phyloP scores from a whole-genome alignment of 257 asterid species.

The Haberlea rhodopensis region DNA sequence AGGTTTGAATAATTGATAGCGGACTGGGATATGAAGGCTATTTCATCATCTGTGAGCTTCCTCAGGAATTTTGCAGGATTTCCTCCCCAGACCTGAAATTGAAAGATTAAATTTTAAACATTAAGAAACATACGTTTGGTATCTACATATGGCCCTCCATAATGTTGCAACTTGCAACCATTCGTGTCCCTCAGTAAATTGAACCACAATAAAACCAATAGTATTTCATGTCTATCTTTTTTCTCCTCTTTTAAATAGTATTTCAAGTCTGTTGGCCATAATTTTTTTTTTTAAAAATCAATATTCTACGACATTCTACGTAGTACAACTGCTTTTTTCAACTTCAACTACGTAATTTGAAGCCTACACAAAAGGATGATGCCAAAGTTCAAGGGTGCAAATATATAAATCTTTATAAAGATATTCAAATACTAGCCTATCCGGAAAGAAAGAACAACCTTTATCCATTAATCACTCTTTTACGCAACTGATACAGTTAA shows the following conservation, averaged over 20 bases:
- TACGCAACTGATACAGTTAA: not conserved
- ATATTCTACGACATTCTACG: not conserved
- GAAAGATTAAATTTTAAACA: slow-evolving; percentile 10
- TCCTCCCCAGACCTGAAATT: slow-evolving; percentile 90
- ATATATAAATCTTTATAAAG: not conserved
- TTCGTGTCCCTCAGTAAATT: not conserved
- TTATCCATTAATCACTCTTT: slow-evolving; percentile 3
- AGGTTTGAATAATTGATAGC: slow-evolving; percentile 72
- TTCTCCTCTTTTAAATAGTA: not conserved
- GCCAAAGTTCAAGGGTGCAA: not conserved
- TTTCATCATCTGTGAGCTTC: no score
- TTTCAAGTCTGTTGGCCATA: slow-evolving; percentile 12
- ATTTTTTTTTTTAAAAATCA: slow-evolving; percentile 5
- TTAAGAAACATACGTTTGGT: slow-evolving; percentile 7
- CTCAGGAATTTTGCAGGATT: slow-evolving; percentile 94
- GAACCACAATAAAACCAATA: not conserved
- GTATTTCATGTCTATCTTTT: not conserved
- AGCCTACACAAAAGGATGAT: slow-evolving; percentile 4
- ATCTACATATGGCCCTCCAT: slow-evolving; percentile 17
- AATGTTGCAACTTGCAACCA: slow-evolving; percentile 1
- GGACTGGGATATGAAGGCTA: slow-evolving; percentile 76
- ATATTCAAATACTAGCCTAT: slow-evolving; percentile 13
- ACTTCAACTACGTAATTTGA: not conserved
- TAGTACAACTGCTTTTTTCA: slow-evolving; percentile 1
- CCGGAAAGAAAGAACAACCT: slow-evolving; percentile 4